phyloP scores from a whole-genome alignment of 2,329 filamentous ascomycete genomes.

The Pyrenophora graminea region DNA sequence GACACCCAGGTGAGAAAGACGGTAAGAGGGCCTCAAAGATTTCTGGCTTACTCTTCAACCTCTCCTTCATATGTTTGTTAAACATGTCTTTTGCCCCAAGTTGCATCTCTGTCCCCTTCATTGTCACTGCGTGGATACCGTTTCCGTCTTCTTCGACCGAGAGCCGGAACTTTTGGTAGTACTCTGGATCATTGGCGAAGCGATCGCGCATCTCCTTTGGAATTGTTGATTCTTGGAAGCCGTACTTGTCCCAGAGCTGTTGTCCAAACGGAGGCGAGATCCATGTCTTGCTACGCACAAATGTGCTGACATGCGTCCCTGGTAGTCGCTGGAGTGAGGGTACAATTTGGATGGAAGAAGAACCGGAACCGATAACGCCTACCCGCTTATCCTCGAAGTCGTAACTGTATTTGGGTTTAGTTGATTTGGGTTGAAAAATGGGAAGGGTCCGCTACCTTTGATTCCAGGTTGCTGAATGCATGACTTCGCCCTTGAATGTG shows the following conservation, averaged over 20 bases:
- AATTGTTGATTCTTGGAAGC: conserved; percentile 39
- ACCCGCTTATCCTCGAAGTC: conserved; percentile 42
- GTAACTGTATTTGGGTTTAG: conserved; percentile 25
- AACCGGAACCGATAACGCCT: conserved; percentile 42
- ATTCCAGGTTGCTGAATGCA: conserved; percentile 45
- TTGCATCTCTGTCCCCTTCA: conserved; percentile 47
- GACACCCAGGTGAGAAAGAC: conserved; percentile 52
- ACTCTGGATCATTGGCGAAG: conserved; percentile 35
- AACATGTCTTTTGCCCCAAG: conserved; percentile 44
- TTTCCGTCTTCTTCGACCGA: conserved; percentile 42
- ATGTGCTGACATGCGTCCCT: conserved; percentile 37
- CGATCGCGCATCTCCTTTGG: conserved; percentile 30
- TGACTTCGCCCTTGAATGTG: conserved; percentile 40
- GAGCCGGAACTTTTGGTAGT: conserved; percentile 39
- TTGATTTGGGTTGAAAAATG: neutral
- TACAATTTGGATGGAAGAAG: conserved; percentile 50
- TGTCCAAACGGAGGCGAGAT: conserved; percentile 42
- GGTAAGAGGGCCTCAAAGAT: conserved; percentile 50
- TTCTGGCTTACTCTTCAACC: conserved; percentile 45
- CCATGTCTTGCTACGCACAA: conserved; percentile 44
- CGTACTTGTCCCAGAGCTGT: conserved; percentile 37
- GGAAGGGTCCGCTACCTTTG: conserved; percentile 25
- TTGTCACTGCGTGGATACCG: conserved; percentile 36
- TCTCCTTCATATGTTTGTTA: conserved; percentile 48
- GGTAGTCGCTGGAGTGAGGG: conserved; percentile 44